phyloP scores from a whole-genome alignment of 2,329 filamentous ascomycete genomes.

The Botryotinia convoluta region DNA sequence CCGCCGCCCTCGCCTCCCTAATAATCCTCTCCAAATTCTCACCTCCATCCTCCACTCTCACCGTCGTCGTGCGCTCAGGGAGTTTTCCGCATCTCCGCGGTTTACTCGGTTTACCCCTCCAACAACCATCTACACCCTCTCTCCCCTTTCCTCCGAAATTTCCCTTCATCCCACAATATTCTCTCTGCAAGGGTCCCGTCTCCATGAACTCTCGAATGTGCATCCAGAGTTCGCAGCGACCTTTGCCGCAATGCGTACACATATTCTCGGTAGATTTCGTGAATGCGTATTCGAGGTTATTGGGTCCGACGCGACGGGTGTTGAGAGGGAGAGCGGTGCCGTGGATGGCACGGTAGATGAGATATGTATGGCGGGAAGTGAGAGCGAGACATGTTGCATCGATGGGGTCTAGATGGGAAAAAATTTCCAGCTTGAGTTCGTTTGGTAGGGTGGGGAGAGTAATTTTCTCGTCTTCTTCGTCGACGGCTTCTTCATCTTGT shows the following conservation, averaged over 20 bases:
- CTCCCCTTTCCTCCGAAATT: conserved; percentile 52
- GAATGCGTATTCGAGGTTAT: conserved; percentile 64
- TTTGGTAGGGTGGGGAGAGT: conserved; percentile 45
- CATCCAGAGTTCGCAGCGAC: conserved; percentile 60
- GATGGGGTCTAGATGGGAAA: conserved; percentile 62
- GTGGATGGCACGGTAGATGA: conserved; percentile 56
- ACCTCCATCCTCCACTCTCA: conserved; percentile 29
- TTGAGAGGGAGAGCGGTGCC: conserved; percentile 53
- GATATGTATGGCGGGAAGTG: conserved; percentile 56
- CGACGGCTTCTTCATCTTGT: conserved; percentile 24
- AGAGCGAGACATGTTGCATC: conserved; percentile 62
- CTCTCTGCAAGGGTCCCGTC: conserved; percentile 41
- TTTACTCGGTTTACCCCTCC: conserved; percentile 59
- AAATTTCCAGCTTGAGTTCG: conserved; percentile 59
- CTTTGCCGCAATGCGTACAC: conserved; percentile 60
- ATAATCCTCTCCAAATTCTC: conserved; percentile 15
- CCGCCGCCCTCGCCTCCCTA: conserved; percentile 7
- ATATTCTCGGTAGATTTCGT: conserved; percentile 59
- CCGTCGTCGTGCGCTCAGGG: conserved; percentile 33
- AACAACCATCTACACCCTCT: conserved; percentile 49
- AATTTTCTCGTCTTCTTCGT: conserved; percentile 14
- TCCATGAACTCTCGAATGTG: conserved; percentile 62
- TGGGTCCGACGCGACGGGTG: conserved; percentile 57
- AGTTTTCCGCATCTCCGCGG: conserved; percentile 58
- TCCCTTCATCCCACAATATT: conserved; percentile 60